These are phyloP conservation scores for Apiospora marii DNA, from an alignment of 2,329 filamentous ascomycete species.

Conservation along the genomic window DNA sequence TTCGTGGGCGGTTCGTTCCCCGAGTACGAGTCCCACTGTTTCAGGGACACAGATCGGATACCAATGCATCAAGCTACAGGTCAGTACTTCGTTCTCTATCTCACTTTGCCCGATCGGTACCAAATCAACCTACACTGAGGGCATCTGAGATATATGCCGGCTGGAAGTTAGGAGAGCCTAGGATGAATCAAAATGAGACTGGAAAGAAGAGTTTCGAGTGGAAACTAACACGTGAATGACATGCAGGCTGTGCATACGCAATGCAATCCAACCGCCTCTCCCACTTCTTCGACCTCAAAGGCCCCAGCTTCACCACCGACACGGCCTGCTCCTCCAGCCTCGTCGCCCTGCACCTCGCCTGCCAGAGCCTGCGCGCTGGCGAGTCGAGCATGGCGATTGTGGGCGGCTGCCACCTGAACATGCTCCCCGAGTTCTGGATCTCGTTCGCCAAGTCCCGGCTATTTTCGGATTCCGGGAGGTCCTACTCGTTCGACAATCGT, in stretches of 20 bases:
- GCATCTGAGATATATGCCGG: too few species aligned
- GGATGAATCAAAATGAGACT: too few species aligned
- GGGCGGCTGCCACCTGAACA: slow-evolving; percentile 56
- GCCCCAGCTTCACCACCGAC: slow-evolving; percentile 60
- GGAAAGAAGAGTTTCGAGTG: too few species aligned
- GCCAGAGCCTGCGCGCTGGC: slow-evolving; percentile 55
- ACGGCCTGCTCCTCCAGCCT: slow-evolving; percentile 62
- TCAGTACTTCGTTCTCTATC: not conserved
- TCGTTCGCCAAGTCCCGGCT: slow-evolving; percentile 55
- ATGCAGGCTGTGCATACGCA: slow-evolving; percentile 54
- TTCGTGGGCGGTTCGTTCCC: slow-evolving; percentile 57
- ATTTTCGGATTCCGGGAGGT: slow-evolving; percentile 60
- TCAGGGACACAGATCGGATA: slow-evolving; percentile 54
- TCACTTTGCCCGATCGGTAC: not conserved
- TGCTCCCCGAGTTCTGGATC: slow-evolving; percentile 56
- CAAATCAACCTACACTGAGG: too few species aligned
- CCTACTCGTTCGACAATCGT: slow-evolving; percentile 57
- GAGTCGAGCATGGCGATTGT: slow-evolving; percentile 57
- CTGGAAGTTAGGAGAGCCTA: too few species aligned
- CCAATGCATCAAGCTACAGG: slow-evolving; percentile 59
- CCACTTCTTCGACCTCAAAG: slow-evolving; percentile 62
- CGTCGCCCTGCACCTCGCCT: slow-evolving; percentile 58
- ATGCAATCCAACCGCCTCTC: slow-evolving; percentile 63
- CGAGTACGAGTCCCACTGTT: slow-evolving; percentile 56
- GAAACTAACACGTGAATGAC: slow-evolving; percentile 4